These are phyloP conservation scores for Hura crepitans DNA, from an alignment of 441 rosid genomes.

Conservation along the genomic window DNA sequence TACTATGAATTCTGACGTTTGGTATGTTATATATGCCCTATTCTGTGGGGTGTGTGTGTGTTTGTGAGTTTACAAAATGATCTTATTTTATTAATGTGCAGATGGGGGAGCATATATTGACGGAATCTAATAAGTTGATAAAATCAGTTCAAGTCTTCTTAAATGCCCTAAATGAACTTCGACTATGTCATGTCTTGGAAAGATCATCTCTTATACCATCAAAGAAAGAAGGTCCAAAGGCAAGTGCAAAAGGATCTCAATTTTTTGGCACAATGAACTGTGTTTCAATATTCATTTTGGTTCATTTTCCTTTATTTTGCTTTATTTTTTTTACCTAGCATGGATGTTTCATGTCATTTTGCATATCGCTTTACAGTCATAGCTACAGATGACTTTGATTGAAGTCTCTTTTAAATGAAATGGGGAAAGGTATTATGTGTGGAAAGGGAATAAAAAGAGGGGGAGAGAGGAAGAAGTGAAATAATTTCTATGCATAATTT, in stretches of 20 bases:
- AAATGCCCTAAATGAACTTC: constrained; percentile 86
- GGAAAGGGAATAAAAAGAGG: neutral
- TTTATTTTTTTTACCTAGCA: neutral
- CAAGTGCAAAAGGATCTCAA: constrained; percentile 25
- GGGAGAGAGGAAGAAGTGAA: neutral
- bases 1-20: neutral
- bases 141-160: constrained; percentile 85
- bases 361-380: neutral
- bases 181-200: constrained; percentile 62
- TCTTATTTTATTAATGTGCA: constrained; percentile 36
- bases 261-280: constrained; percentile 16
- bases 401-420: neutral
- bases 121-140: constrained; percentile 62
- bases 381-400: neutral
- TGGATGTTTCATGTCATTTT: neutral
- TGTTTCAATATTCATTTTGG: neutral
- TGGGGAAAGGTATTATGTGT: too few relatives aligned
- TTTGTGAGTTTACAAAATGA: constrained; percentile 8
- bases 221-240: constrained; percentile 65
- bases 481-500: neutral
- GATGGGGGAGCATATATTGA: constrained; percentile 75
- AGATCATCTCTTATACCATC: constrained; percentile 44
- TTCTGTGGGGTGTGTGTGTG: neutral
- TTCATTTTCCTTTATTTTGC: constrained; percentile 2
- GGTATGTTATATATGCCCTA: neutral